Conservation (phyloP, 2,329 filamentous ascomycete species). For the Bipolaris sorokiniana region DNA sequence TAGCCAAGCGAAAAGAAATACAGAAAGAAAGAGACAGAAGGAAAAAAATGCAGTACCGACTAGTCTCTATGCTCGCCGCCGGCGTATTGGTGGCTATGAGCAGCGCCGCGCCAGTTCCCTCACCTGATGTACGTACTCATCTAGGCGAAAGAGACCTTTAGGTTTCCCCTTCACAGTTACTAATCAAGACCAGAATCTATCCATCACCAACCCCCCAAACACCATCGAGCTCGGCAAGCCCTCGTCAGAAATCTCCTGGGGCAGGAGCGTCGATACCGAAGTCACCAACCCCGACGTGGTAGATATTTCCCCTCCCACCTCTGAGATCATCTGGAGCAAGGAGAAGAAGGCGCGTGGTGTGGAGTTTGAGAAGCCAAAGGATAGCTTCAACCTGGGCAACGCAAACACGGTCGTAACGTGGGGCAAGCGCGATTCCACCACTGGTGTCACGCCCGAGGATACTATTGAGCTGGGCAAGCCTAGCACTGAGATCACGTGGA, state of each 20-base stretch:
- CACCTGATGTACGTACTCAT: slow-evolving; percentile 24
- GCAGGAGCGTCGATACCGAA: slow-evolving; percentile 9
- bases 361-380: slow-evolving; percentile 4
- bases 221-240: slow-evolving; percentile 27
- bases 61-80: slow-evolving; percentile 35
- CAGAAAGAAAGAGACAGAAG: background rate
- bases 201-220: slow-evolving; percentile 7
- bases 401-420: slow-evolving; percentile 23
- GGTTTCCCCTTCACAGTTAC: background rate
- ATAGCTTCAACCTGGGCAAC: slow-evolving; percentile 11
- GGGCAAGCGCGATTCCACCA: slow-evolving; percentile 23
- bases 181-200: background rate
- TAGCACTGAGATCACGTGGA: slow-evolving; percentile 25
- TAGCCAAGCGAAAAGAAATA: background rate
- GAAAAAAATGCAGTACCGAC: slow-evolving; percentile 35
- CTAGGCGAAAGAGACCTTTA: no score
- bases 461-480: slow-evolving; percentile 10
- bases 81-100: slow-evolving; percentile 30
- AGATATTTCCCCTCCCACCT: background rate
- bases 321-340: slow-evolving; percentile 21
- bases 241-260: slow-evolving; percentile 26
- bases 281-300: background rate
- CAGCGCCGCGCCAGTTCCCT: slow-evolving; percentile 31
- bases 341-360: slow-evolving; percentile 15
- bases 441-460: background rate